Base-by-base conservation (phyloP, 2,329 filamentous ascomycete species). In the Endocalyx cinctus region DNA sequence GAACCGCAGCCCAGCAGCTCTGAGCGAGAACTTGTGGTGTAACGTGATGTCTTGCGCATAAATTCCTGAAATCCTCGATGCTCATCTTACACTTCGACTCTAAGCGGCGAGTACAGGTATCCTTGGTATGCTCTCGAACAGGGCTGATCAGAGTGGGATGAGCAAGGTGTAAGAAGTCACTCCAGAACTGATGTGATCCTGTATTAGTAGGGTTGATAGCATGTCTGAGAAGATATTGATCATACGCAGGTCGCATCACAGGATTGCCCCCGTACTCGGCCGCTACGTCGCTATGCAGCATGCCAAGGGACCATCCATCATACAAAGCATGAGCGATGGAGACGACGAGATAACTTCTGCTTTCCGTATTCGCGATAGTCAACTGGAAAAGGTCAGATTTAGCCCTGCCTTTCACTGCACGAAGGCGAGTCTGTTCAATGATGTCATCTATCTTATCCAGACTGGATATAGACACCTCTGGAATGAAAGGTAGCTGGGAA, bases 281-380 rank as follows among this genome's bases (percentile, higher is more conserved):
- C 12, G 69, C 58, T 1, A 95, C 71, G 48, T 92, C 79, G 27
- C 72, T 65, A 47, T 92, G 87, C 2, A 96, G 59, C 12, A 94
- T 62, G 4, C 69, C 67, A 10, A 96, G 70, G 3, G 88, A 94
- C 76, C 82, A 88, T 1, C 89, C 89, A 52, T 96, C 89, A 45
- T 96, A 96, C 14, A 95, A 68, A 2, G 88, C 87, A 58, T 96
- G 89, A 0, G 88, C 74, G 25, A 95, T 79, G 0, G 87, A 89
- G 1, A 96, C 55, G 5, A 81, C 51, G 2, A 81, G 42, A 35
- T 70, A 75, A 17, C 39, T 48, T 22, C 47, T 51, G 11, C 38
- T 46, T 3, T 40, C 59, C 1, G 57, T 52, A 5, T 39, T 48
- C 4, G 58, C 59, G 33, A 76, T 59, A 0, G 55, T 58, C 1